Evolutionary conservation across 2,329 filamentous ascomycete species (phyloP), one percentile per base, ranked within the genome.

Genomic region (Chaetomiaceae sp.): DNA sequence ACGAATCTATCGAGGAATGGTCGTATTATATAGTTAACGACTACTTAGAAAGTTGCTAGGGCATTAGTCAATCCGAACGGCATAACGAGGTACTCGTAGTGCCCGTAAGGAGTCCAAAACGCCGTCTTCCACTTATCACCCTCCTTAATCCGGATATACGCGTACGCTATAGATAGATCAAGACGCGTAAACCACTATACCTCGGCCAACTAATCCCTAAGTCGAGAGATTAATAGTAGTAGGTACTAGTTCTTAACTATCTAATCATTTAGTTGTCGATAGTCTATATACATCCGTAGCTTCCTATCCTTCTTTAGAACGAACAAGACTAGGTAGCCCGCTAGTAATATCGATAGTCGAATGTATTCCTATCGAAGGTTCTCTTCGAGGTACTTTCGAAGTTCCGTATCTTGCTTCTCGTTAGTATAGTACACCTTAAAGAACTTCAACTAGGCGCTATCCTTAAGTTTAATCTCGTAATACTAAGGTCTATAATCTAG

Each of bases 31-130:
- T 40, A 17, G 20, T 60, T 51, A 2, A 59, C 53, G 4, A 43
- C 25, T 1, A 14, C 11, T 42, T 59, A 20, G 42, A 61, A 59
- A 9, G 38, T 45, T 6, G 36, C 12, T 3, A 39, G 53, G 37
- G 46, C 51, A 12, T 64, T 66, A 6, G 54, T 64, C 17, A 69
- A 46, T 2, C 61, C 57, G 51, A 70, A 69, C 3, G 54, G 60
- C 45, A 69, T 68, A 12, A 69, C 46, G n/a, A 63, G 38, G 48
- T 68, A 70, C 44, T 69, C 56, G 53, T 53, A 71, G 37, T 63
- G 40, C 9, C 62, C 51, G 47, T 61, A 66, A 15, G 44, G 43
- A 6, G 31, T 67, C 8, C 54, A 38, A 55, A 70, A 70, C 2
- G 50, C 55, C 1, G 37, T 51, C 20, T 55, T 55, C 47, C 15